Base-by-base conservation (phyloP, 2,329 filamentous ascomycete species). In the Botryotinia globosa region DNA sequence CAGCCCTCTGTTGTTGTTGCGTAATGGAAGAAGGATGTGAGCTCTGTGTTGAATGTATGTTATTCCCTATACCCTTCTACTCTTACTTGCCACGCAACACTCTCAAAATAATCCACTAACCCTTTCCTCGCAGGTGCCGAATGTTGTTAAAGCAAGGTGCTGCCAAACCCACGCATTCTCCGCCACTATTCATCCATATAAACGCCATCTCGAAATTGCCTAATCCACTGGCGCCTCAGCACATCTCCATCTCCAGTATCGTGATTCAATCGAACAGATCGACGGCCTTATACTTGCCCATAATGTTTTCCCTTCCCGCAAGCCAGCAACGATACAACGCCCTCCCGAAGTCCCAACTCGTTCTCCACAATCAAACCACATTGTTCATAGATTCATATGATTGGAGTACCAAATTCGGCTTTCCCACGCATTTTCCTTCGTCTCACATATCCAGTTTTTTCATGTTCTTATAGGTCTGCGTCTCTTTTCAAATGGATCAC, bases 11-110 rank as follows among this genome's bases (percentile, higher is more conserved):
- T 78, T 86, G 85, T 78, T 87, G 85, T 79, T 87, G 85, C 77
- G 82, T 85, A 71, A 84, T 83, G 75, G 85, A 86, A 76, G 83
- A 86, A 76, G 82, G 83, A 69, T 86, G 85, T 79, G 85, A 87
- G 76, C 84, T 83, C 76, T 86, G 84, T 75, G 80, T 81, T 66
- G 84, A 85, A 56, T 86, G 85, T 80, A 75, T 64, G 78, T 78
- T 77, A 75, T 18, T 73, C 72, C 39, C n/a, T 32, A 44, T 12
- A 18, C 29, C 29, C 48, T 42, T 39, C 64, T 14, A 12, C 34
- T 18, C 12, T 51, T 20, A 14, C 42, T 48, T 3, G n/a, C 48
- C 42, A 44, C 18, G 32, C 64, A 39, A 25, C 34, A 45, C 48
- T 48, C 56, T 20, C 44, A 70, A n/a, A 51, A 59, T 22, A 29